Evolutionary conservation across 2,329 filamentous ascomycete species (phyloP).

Genomic region (Elsinoe arachidis): DNA sequence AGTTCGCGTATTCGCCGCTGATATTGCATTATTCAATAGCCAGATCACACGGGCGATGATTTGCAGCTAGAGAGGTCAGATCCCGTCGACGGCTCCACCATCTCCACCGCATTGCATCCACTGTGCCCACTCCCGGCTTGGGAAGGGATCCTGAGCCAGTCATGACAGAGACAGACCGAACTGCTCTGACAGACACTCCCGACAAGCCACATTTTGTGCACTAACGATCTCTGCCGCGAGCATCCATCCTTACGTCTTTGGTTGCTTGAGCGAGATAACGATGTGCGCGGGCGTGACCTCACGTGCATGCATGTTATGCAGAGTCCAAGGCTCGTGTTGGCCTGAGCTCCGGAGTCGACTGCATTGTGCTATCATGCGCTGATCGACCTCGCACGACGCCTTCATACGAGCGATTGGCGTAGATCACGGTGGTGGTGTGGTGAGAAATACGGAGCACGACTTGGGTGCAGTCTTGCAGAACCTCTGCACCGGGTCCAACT

Average conservation of each 20-base stretch:
- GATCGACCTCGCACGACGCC: background rate
- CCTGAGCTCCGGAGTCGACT: background rate
- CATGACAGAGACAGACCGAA: background rate
- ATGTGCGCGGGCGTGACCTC: constrained; percentile 1
- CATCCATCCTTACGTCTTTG: background rate
- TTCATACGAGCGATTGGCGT: background rate
- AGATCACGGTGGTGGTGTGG: background rate
- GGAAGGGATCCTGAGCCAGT: background rate
- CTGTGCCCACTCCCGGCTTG: too few relatives aligned
- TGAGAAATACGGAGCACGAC: background rate
- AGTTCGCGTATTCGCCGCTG: background rate
- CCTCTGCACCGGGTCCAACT: background rate
- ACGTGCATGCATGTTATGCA: background rate
- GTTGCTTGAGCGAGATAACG: constrained; percentile 4
- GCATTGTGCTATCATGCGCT: background rate
- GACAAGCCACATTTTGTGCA: constrained; percentile 6
- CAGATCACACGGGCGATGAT: constrained; percentile 11
- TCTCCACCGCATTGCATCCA: background rate
- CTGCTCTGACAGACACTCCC: constrained; percentile 6
- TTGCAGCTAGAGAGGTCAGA: constrained; percentile 4
- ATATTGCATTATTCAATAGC: constrained; percentile 2
- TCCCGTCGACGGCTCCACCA: constrained; percentile 7
- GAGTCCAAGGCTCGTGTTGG: background rate
- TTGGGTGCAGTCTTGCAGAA: background rate
- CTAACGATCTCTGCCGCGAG: background rate